These are phyloP conservation scores for Pseudofabraea citricarpa DNA, from an alignment of 2,329 filamentous ascomycete genomes.

Conservation along the genomic window DNA sequence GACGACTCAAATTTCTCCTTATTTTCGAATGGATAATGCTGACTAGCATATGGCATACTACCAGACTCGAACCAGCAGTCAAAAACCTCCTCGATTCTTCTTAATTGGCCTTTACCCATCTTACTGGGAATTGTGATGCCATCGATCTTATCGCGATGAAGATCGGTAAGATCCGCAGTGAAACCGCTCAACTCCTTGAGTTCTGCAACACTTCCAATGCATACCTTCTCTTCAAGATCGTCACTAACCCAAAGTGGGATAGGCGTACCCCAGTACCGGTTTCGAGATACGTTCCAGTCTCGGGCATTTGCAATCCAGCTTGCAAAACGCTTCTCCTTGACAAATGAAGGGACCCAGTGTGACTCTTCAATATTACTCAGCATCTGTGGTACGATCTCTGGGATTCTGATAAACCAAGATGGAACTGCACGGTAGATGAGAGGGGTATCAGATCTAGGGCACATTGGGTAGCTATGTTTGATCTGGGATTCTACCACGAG, in stretches of 20 bases:
- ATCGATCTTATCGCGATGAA: constrained; percentile 91
- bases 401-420: constrained; percentile 91
- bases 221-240: constrained; percentile 80
- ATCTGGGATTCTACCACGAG: constrained; percentile 82
- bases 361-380: constrained; percentile 84
- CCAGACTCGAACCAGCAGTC: constrained; percentile 98
- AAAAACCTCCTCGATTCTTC: constrained; percentile 82
- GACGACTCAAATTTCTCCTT: constrained; percentile 72
- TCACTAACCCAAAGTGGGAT: constrained; percentile 90
- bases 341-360: constrained; percentile 86
- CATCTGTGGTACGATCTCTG: constrained; percentile 79
- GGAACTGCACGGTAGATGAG: constrained; percentile 90
- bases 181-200: constrained; percentile 84
- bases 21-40: constrained; percentile 91
- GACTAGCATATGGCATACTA: constrained; percentile 88
- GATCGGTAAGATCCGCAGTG: constrained; percentile 73
- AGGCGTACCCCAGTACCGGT: constrained; percentile 93
- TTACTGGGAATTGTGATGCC: constrained; percentile 91
- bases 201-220: constrained; percentile 79
- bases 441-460: constrained; percentile 90
- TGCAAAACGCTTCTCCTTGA: constrained; percentile 86
- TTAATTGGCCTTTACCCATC: constrained; percentile 77
- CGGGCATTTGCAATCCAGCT: constrained; percentile 89
- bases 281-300: constrained; percentile 94
- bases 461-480: constrained; percentile 90